Conservation (phyloP, 805 yeast species). For the Candida ortonii region DNA sequence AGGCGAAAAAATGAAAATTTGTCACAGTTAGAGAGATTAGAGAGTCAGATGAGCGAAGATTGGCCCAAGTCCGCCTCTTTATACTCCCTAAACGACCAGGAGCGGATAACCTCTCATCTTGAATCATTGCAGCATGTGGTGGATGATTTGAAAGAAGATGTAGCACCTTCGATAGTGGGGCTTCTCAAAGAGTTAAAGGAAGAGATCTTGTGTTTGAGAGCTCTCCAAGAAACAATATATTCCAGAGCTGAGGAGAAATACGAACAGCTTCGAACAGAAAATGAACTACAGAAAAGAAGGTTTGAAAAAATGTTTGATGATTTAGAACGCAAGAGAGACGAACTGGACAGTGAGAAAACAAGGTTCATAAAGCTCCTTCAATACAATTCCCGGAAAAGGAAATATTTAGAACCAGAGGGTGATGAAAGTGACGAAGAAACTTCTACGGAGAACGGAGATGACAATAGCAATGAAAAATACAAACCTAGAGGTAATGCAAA, state of each 20-base stretch:
- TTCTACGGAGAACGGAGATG: slow-evolving; percentile 3
- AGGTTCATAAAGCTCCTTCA: slow-evolving; percentile 23
- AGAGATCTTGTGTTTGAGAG: slow-evolving; percentile 23
- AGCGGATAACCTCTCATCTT: no score
- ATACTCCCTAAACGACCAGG: no score
- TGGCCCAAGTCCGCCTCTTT: background rate
- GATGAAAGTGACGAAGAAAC: slow-evolving; percentile 7
- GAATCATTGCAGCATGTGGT: no score
- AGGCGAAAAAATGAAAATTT: slow-evolving; percentile 7
- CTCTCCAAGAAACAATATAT: slow-evolving; percentile 45
- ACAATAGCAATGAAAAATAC: slow-evolving; percentile 4
- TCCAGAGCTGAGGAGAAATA: slow-evolving; percentile 69
- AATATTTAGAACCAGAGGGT: slow-evolving; percentile 6
- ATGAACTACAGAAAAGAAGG: slow-evolving; percentile 24
- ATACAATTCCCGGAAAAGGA: slow-evolving; percentile 15
- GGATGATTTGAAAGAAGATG: slow-evolving; percentile 17
- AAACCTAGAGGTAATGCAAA: slow-evolving; percentile 3
- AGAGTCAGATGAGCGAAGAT: background rate
- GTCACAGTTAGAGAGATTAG: slow-evolving; percentile 2
- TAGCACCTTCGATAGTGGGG: slow-evolving; percentile 16
- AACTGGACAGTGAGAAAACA: slow-evolving; percentile 27
- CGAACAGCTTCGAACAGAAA: slow-evolving; percentile 57
- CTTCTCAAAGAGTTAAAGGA: slow-evolving; percentile 22
- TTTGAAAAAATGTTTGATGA: slow-evolving; percentile 26
- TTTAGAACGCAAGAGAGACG: slow-evolving; percentile 26